phyloP scores from a whole-genome alignment of 257 asterid species.

The Gentiana straminea region DNA sequence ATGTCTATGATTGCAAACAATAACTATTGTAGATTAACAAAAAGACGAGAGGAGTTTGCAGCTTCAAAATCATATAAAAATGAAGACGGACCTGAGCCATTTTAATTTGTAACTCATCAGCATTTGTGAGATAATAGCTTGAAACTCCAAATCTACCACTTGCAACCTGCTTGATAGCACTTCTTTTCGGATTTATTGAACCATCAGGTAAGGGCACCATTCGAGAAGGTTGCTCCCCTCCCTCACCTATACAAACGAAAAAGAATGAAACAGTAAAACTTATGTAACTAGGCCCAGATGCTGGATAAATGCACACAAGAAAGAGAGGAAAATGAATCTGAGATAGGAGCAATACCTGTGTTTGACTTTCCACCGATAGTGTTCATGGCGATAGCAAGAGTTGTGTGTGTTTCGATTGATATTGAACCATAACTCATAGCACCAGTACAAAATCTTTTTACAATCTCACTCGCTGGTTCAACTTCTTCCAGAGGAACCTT shows the following conservation, averaged over 20 bases:
- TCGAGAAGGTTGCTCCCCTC: slow-evolving; percentile 99
- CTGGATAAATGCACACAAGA: too few species aligned
- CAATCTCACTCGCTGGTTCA: slow-evolving; percentile 91
- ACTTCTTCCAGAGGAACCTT: slow-evolving; percentile 81
- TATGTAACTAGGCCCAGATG: background rate
- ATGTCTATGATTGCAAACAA: slow-evolving; percentile 35
- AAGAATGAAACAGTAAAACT: background rate
- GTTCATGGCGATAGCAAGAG: slow-evolving; percentile 97
- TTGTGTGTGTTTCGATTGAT: slow-evolving; percentile 88
- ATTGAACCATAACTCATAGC: slow-evolving; percentile 99
- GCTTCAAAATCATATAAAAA: slow-evolving; percentile 2
- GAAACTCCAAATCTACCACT: slow-evolving; percentile 99
- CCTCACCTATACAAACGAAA: slow-evolving; percentile 60
- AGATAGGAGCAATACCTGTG: slow-evolving; percentile 44
- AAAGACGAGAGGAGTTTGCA: background rate
- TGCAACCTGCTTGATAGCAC: slow-evolving; percentile 98
- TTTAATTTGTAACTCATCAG: slow-evolving; percentile 90
- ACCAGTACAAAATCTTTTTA: slow-evolving; percentile 87
- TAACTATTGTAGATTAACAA: slow-evolving; percentile 31
- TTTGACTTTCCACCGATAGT: slow-evolving; percentile 91
- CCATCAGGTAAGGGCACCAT: slow-evolving; percentile 95
- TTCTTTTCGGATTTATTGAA: slow-evolving; percentile 80
- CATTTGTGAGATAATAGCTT: slow-evolving; percentile 92
- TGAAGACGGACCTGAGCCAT: slow-evolving; percentile 88
- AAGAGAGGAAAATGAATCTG: background rate